Conservation (phyloP, 2,329 filamentous ascomycete genomes). For the Keithomyces neogunnii region DNA sequence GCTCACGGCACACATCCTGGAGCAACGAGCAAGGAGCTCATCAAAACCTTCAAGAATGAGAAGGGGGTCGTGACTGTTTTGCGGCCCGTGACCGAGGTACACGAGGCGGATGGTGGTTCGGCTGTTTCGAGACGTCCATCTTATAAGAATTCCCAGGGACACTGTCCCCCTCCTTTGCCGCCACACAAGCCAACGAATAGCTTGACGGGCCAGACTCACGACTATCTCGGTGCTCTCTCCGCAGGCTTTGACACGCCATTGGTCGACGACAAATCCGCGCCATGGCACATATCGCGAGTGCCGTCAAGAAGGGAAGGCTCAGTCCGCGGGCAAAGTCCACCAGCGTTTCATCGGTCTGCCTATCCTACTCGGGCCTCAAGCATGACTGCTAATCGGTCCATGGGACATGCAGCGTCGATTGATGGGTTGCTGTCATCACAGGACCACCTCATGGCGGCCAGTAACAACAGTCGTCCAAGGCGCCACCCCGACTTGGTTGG, state of each 20-base stretch:
- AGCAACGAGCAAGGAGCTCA: slow-evolving; percentile 9
- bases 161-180: neutral
- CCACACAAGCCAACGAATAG: slow-evolving; percentile 10
- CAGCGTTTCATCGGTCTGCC: slow-evolving; percentile 9
- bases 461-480: neutral
- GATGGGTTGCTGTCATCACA: slow-evolving; percentile 12
- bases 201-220: slow-evolving; percentile 9
- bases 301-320: slow-evolving; percentile 4
- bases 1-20: slow-evolving; percentile 9
- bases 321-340: neutral
- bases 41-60: slow-evolving; percentile 23
- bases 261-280: slow-evolving; percentile 12
- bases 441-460: neutral
- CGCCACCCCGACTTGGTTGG: neutral
- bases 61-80: slow-evolving; percentile 29
- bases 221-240: slow-evolving; percentile 16
- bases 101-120: slow-evolving; percentile 7
- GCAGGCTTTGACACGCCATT: slow-evolving; percentile 13
- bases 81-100: slow-evolving; percentile 19
- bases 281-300: slow-evolving; percentile 7
- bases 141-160: slow-evolving; percentile 2
- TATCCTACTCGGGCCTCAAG: slow-evolving; percentile 19
- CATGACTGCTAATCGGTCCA: slow-evolving; percentile 11
- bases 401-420: slow-evolving; percentile 12
- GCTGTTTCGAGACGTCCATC: neutral